Evolutionary conservation across 129 eudicot genomes (phyloP), one percentile per base, ranked within the genome.

Genomic region (Solidago caesia): DNA sequence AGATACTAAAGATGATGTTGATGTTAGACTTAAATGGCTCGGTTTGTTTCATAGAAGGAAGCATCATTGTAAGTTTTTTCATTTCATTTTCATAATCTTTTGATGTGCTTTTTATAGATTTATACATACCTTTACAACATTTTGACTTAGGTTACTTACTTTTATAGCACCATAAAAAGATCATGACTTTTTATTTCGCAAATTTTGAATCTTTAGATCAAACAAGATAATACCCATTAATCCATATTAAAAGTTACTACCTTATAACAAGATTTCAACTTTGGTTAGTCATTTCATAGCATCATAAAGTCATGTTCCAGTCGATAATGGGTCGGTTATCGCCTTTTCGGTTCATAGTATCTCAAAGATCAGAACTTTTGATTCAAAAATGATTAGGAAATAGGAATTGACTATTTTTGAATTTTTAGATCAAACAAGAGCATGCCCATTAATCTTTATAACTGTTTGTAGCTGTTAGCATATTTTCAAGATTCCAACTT

Each of bases 21-120:
- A 94, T 87, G 96, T 90, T 8, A 86, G 98, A 61, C 89, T 94
- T 75, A 94, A 90, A 78, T 94, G 98, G 98, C 93, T 94, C 73
- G 98, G 98, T 26, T 87, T 94, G 71, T 94, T 94, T 76, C 98
- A 94, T 67, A 76, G 98, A 69, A 91, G 98, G 74, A 94, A 94
- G 70, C 93, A 90, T 79, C 98, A 94, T 2, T 94, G 98, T 94
- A 84, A 94, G 96, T 68, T 6, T 3, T 46, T 5, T 39, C 16
- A 25, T 12, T 66, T 62, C 39, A 29, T 2, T 13, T 71, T 65
- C 46, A 29, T 2, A 14, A 64, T 64, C 49, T 64, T 44, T 48
- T 42, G 10, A 8, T 2, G 15, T 61, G 33, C 45, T 12, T 46
- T 77, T 68, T 47, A 3, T 52, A 43, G 12, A 25, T 56, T 9